phyloP scores from a whole-genome alignment of 352 stramenopile species.

The Elongisporangium senticosum region DNA sequence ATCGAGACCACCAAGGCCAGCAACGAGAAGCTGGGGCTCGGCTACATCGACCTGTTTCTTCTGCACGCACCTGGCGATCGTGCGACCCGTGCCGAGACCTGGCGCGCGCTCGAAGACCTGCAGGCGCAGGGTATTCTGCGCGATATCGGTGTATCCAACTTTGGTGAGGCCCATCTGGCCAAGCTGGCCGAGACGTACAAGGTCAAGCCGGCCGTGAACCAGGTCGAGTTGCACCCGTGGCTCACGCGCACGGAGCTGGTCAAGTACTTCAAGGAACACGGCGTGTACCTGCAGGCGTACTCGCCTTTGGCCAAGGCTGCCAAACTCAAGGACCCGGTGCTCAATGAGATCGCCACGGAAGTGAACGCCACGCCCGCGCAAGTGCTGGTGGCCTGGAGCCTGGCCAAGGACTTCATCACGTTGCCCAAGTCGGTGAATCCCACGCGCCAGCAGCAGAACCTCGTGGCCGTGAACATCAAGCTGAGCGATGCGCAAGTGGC shows the following conservation, averaged over 20 bases:
- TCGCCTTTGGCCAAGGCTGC: conserved; percentile 29
- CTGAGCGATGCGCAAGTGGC: conserved; percentile 18
- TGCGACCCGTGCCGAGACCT: conserved; percentile 17
- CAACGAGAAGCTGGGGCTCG: conserved; percentile 37
- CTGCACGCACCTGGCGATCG: conserved; percentile 50
- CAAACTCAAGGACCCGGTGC: conserved; percentile 18
- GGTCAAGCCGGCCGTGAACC: conserved; percentile 60
- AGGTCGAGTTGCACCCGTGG: conserved; percentile 74
- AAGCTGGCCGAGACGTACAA: conserved; percentile 49
- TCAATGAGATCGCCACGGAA: conserved; percentile 21
- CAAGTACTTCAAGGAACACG: conserved; percentile 29
- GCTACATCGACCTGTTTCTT: conserved; percentile 72
- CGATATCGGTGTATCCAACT: conserved; percentile 76
- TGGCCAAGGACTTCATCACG: conserved; percentile 40
- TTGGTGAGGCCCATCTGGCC: conserved; percentile 63
- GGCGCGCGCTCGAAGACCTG: conserved; percentile 35
- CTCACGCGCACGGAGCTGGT: conserved; percentile 43
- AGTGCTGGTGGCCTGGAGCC: conserved; percentile 39
- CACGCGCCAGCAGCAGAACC: conserved; percentile 32
- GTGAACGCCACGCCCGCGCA: conserved; percentile 23
- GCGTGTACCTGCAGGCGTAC: conserved; percentile 40
- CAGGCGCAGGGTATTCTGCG: conserved; percentile 36
- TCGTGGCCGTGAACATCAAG: conserved; percentile 19
- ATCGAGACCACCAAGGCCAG: conserved; percentile 34
- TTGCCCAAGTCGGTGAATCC: conserved; percentile 39